These are phyloP conservation scores for Talaromyces sp. DNA, from an alignment of 2,329 filamentous ascomycete species.

Conservation along the genomic window DNA sequence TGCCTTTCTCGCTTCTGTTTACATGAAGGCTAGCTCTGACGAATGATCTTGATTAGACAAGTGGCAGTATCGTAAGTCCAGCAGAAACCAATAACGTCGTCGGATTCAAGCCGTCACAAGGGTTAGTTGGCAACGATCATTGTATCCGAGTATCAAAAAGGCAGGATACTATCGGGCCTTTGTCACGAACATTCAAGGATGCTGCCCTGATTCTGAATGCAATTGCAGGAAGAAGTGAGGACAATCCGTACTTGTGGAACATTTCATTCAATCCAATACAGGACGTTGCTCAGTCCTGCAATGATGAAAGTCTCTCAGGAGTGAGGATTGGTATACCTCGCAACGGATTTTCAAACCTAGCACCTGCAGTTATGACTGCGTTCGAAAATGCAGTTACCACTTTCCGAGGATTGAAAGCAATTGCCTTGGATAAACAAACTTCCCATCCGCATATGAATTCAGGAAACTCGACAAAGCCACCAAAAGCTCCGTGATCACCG, in stretches of 20 bases:
- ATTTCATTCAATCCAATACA: neutral
- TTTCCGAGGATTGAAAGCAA: neutral
- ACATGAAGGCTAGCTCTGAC: too few relatives aligned
- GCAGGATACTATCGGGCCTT: neutral
- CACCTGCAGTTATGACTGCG: neutral
- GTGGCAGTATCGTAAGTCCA: too few relatives aligned
- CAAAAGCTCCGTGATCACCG: too few relatives aligned
- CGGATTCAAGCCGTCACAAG: neutral
- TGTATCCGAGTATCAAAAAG: neutral
- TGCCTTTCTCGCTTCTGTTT: too few relatives aligned
- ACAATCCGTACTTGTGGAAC: neutral
- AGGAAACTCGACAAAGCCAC: too few relatives aligned
- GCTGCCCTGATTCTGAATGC: neutral
- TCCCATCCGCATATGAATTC: neutral
- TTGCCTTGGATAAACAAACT: neutral
- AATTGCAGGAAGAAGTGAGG: neutral
- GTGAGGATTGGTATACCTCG: neutral
- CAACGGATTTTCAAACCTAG: neutral
- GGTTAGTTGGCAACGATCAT: neutral
- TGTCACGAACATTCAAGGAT: neutral
- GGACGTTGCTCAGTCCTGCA: neutral
- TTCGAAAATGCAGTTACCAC: neutral
- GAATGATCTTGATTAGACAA: too few relatives aligned
- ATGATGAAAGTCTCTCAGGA: neutral
- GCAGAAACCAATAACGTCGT: neutral